These are phyloP conservation scores for Narthecium ossifragum DNA, from an alignment of 106 monocot species.

Conservation along the genomic window DNA sequence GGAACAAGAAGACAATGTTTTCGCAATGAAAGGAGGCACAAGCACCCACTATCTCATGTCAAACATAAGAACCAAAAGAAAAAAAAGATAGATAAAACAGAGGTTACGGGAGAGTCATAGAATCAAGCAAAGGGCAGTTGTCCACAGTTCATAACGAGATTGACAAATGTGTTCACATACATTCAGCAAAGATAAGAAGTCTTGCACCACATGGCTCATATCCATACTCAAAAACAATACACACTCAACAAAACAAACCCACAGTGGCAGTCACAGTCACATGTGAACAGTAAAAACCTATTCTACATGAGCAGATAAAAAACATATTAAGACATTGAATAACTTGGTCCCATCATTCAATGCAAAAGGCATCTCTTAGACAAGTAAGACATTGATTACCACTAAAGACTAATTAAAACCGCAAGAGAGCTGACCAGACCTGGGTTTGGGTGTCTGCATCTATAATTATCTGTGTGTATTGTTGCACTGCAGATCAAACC, in stretches of 20 bases:
- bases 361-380: neutral
- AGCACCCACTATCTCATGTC: neutral
- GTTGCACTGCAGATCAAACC: neutral
- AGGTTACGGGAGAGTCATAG: neutral
- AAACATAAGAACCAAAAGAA: neutral
- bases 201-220: neutral
- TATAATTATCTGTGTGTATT: neutral
- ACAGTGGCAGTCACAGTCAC: neutral
- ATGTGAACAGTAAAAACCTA: neutral
- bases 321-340: too few relatives aligned
- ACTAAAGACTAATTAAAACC: neutral
- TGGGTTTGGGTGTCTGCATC: constrained; percentile 23
- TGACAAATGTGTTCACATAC: too few relatives aligned
- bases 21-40: too few relatives aligned
- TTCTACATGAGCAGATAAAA: too few relatives aligned
- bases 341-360: neutral
- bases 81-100: neutral
- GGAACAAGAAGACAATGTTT: too few relatives aligned
- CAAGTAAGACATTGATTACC: too few relatives aligned
- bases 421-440: constrained; percentile 11
- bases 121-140: neutral
- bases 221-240: neutral
- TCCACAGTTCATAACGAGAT: neutral
- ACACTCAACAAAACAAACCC: too few relatives aligned
- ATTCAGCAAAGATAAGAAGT: neutral